A percentile compares a stretch with the other conserved stretches of the same genome.
These are phyloP conservation scores for Phlyctochytrium arcticum DNA, from an alignment of 192 early-diverging fungal genomes.

Conservation along the genomic window DNA sequence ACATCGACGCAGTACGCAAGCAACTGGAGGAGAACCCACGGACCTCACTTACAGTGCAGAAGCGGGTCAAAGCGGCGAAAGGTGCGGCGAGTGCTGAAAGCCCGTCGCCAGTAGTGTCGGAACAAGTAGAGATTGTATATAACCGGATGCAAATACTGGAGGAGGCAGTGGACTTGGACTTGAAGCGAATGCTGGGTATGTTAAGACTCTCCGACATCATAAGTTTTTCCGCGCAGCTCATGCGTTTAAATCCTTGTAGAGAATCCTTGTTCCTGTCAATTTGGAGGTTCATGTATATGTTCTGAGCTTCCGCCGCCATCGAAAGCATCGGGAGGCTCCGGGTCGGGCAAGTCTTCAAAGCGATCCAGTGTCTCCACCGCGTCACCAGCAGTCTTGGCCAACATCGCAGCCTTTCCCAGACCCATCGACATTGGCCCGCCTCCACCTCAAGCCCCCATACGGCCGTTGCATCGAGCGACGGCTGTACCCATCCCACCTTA, in stretches of 20 bases:
- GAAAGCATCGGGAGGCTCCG: neutral
- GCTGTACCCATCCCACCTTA: neutral
- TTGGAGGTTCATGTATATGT: slow-evolving; percentile 25
- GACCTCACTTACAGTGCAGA: neutral
- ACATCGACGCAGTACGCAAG: slow-evolving; percentile 4
- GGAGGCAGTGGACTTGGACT: slow-evolving; percentile 11
- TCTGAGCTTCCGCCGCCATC: slow-evolving; percentile 8
- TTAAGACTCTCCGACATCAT: neutral
- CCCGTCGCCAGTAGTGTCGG: too few relatives aligned
- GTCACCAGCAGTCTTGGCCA: neutral
- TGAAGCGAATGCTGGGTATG: neutral
- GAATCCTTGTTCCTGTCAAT: slow-evolving; percentile 28
- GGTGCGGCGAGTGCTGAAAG: neutral
- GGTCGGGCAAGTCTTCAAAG: neutral
- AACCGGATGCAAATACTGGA: slow-evolving; percentile 4
- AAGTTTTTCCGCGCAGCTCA: too few relatives aligned
- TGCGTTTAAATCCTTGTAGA: neutral
- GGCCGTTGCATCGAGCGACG: too few relatives aligned
- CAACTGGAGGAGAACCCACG: slow-evolving; percentile 5
- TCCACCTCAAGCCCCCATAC: neutral
- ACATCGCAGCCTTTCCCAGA: neutral
- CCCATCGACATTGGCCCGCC: neutral
- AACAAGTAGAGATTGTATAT: neutral
- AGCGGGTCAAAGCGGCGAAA: slow-evolving; percentile 7
- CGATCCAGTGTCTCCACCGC: neutral